A percentile compares a stretch with the other conserved stretches of the same genome.
phyloP scores from a whole-genome alignment of 176 grass and related monocot species.

The Chloris gayana region DNA sequence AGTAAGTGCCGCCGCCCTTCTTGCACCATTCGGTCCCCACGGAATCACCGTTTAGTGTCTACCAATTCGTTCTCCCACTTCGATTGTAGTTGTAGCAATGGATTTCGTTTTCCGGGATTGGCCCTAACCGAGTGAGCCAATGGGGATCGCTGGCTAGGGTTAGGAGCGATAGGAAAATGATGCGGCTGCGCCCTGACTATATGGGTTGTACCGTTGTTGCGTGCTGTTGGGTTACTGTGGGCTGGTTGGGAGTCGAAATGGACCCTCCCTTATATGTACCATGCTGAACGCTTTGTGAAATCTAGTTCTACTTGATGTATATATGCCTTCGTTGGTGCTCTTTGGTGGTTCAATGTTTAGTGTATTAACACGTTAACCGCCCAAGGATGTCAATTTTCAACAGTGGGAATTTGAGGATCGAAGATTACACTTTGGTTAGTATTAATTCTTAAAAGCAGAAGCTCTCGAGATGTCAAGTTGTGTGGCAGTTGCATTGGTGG shows the following conservation, averaged over 20 bases:
- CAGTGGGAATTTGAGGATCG: neutral
- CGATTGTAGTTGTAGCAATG: neutral
- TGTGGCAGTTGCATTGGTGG: neutral
- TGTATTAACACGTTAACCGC: neutral
- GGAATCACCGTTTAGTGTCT: neutral
- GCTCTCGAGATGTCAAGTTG: neutral
- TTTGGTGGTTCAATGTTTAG: neutral
- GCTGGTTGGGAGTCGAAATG: slow-evolving; percentile 19
- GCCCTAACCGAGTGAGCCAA: neutral
- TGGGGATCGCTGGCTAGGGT: slow-evolving; percentile 39
- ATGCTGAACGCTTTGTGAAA: slow-evolving; percentile 5
- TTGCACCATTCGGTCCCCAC: too few species aligned
- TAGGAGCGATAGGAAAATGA: slow-evolving; percentile 6
- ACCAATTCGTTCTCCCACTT: neutral
- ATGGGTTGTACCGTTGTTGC: neutral
- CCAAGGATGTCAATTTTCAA: neutral
- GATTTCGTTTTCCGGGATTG: neutral
- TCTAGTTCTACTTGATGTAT: neutral
- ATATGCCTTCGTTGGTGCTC: neutral
- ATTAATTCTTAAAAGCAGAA: neutral
- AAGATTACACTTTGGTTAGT: neutral
- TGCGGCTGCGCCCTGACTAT: neutral
- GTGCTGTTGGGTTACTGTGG: neutral
- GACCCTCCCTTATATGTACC: neutral
- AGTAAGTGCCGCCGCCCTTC: slow-evolving; percentile 45